phyloP scores from a whole-genome alignment of 495 filamentous ascomycete species.

The Lepidopterella palustris region DNA sequence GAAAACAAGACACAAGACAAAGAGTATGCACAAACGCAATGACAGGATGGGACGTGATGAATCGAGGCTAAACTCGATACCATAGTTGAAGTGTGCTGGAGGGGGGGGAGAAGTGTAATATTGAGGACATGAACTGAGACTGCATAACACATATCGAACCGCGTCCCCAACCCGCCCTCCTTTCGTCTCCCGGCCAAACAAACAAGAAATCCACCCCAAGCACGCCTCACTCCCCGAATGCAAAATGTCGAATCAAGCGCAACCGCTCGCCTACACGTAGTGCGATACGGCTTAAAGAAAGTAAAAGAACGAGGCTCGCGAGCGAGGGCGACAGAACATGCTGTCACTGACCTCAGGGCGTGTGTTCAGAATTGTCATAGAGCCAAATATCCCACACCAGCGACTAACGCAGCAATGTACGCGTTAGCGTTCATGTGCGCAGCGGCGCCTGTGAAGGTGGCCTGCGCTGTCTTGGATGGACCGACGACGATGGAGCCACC shows the following conservation, averaged over 20 bases:
- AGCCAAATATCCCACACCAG: constrained; percentile 18
- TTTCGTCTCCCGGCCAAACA: background rate
- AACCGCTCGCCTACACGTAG: background rate
- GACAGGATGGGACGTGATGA: background rate
- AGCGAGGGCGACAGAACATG: too few relatives aligned
- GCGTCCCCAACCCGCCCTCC: background rate
- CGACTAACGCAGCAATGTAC: constrained; percentile 16
- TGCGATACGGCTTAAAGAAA: background rate
- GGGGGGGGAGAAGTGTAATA: background rate
- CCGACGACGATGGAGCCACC: background rate
- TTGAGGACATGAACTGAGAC: background rate
- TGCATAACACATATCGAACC: background rate
- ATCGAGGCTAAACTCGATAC: too few relatives aligned
- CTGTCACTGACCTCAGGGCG: constrained; percentile 2
- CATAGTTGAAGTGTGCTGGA: background rate
- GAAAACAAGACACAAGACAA: background rate
- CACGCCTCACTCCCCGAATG: background rate
- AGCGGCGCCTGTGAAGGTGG: constrained; percentile 21
- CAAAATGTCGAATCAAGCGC: background rate
- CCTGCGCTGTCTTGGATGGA: constrained; percentile 3
- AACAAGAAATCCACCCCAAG: background rate
- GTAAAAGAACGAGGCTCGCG: too few relatives aligned
- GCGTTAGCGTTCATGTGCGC: constrained; percentile 21
- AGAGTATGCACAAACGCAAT: background rate
- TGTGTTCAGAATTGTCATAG: constrained; percentile 15